A percentile compares a stretch with the other conserved stretches of the same genome.
These are phyloP conservation scores for Hemileccinum rubropunctum DNA, from an alignment of 768 basidiomycete genomes.

Conservation along the genomic window DNA sequence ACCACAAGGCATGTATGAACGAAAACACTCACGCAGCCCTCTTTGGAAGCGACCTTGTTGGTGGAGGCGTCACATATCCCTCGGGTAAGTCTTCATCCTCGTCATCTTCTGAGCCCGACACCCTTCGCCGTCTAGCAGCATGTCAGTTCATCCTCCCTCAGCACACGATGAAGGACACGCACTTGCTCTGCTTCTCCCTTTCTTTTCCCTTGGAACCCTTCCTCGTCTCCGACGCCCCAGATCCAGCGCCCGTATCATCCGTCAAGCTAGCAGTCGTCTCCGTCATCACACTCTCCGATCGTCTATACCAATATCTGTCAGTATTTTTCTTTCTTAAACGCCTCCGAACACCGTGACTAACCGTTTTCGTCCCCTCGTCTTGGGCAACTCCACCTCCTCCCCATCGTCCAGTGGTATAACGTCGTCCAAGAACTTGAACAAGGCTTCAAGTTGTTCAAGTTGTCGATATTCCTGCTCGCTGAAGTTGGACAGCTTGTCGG, in stretches of 20 bases:
- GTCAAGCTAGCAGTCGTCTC: constrained; percentile 38
- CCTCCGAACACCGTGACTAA: constrained; percentile 25
- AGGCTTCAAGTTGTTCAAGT: constrained; percentile 55
- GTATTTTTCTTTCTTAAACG: not conserved
- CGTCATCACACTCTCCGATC: constrained; percentile 59
- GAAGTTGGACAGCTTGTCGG: constrained; percentile 66
- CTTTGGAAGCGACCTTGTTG: constrained; percentile 54
- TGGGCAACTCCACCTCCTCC: constrained; percentile 43
- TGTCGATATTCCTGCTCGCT: constrained; percentile 69
- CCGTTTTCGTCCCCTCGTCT: constrained; percentile 48
- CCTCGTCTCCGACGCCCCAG: constrained; percentile 28
- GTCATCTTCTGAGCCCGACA: constrained; percentile 52
- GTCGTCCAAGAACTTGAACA: constrained; percentile 72
- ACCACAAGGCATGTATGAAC: not conserved
- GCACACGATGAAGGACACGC: constrained; percentile 14
- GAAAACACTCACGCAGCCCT: constrained; percentile 50
- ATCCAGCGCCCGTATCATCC: constrained; percentile 32
- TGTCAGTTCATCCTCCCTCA: not conserved
- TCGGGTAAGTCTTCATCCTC: constrained; percentile 40
- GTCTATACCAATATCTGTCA: constrained; percentile 33
- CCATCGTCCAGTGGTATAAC: constrained; percentile 68
- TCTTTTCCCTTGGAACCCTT: constrained; percentile 24
- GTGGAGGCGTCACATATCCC: constrained; percentile 30
- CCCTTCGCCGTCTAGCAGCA: constrained; percentile 46
- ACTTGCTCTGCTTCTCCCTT: constrained; percentile 42